phyloP scores from a whole-genome alignment of 176 grass and related monocot genomes.

The Puccinellia tenuiflora region DNA sequence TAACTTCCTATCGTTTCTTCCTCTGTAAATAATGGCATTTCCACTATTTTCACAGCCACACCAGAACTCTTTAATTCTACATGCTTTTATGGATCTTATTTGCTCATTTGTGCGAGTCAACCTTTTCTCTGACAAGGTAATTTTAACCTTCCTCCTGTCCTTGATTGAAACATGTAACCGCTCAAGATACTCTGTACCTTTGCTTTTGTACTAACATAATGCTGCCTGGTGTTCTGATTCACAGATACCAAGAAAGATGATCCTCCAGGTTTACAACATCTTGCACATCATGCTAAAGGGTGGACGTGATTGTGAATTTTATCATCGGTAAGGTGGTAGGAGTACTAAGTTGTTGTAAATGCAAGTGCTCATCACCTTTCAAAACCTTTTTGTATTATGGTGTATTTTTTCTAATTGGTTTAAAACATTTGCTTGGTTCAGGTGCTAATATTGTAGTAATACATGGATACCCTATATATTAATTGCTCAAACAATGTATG shows the following conservation, averaged over 20 bases:
- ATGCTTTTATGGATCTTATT: constrained; percentile 98
- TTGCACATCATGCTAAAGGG: constrained; percentile 87
- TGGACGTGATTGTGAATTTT: constrained; percentile 96
- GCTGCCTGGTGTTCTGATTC: constrained; percentile 19
- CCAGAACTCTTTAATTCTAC: constrained; percentile 96
- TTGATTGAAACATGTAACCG: not conserved
- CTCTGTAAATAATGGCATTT: constrained; percentile 19
- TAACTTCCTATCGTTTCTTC: not conserved
- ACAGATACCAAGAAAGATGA: constrained; percentile 99
- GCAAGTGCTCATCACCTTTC: not conserved
- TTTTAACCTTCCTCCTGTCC: constrained; percentile 13
- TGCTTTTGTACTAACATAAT: not conserved
- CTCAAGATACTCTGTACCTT: not conserved
- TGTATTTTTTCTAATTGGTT: not conserved
- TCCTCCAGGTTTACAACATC: constrained; percentile 92
- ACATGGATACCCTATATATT: no score
- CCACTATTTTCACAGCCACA: constrained; percentile 63
- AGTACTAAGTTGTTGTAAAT: constrained; percentile 6
- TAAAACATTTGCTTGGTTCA: not conserved
- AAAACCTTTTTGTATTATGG: constrained; percentile 8
- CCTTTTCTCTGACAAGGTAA: constrained; percentile 97
- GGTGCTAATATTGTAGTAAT: not conserved
- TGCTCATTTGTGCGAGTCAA: constrained; percentile 92
- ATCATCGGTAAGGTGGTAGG: constrained; percentile 86
- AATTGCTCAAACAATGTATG: not conserved